These are phyloP conservation scores for Cutaneotrichosporon cutaneum DNA, from an alignment of 1,284 basidiomycete species.

Conservation along the genomic window DNA sequence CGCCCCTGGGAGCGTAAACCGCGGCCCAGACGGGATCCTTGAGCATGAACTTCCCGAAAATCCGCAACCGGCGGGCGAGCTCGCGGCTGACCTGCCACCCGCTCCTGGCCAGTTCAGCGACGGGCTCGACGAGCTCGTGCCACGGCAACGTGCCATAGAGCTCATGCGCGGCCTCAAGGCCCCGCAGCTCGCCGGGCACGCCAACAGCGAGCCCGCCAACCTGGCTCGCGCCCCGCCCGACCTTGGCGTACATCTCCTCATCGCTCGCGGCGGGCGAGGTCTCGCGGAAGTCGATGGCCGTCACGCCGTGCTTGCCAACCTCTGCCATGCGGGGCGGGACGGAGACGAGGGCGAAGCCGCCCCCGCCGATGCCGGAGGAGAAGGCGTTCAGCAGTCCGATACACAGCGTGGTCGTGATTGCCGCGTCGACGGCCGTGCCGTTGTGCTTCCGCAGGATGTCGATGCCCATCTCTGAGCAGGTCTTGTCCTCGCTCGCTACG, in stretches of 20 bases:
- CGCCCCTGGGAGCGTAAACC: conserved; percentile 76
- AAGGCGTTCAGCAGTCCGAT: conserved; percentile 86
- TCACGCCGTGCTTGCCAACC: conserved; percentile 58
- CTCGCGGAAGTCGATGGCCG: conserved; percentile 84
- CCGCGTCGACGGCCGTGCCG: conserved; percentile 88
- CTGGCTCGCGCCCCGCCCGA: conserved; percentile 69
- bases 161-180: conserved; percentile 57
- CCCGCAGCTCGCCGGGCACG: conserved; percentile 80
- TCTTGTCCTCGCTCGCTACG: conserved; percentile 79
- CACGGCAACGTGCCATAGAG: conserved; percentile 63
- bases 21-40: conserved; percentile 71
- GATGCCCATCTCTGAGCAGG: conserved; percentile 81
- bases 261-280: conserved; percentile 71
- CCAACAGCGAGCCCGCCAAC: conserved; percentile 79
- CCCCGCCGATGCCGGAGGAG: conserved; percentile 79
- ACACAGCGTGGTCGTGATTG: conserved; percentile 75
- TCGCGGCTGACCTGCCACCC: conserved; percentile 76
- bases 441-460: conserved; percentile 67
- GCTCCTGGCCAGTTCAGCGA: conserved; percentile 64
- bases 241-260: conserved; percentile 68
- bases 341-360: conserved; percentile 86
- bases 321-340: conserved; percentile 56
- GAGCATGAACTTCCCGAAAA: conserved; percentile 64
- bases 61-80: conserved; percentile 68
- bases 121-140: conserved; percentile 72